Base-by-base conservation (phyloP, 805 yeast species). In the Nakazawaea holstii region DNA sequence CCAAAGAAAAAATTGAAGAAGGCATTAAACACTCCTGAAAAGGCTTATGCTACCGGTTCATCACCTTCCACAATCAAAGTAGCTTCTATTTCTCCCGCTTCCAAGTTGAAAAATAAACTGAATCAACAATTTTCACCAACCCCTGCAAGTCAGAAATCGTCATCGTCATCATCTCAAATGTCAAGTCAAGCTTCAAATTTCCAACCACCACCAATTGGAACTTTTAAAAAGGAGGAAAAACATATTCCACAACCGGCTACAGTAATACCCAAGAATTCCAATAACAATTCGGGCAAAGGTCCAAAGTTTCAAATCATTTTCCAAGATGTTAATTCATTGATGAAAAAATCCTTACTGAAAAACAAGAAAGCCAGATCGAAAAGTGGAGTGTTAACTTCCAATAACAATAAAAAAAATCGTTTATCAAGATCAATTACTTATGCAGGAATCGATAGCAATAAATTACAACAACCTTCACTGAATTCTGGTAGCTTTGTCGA, bases 321-420 rank as follows among this genome's bases (percentile, higher is more conserved):
- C 47, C 50, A 48, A 43, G 50, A 48, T 26, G 50, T 48, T n/a
- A 39, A 48, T 37, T 42, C 50, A 7, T 43, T 48, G 37, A 48
- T 43, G 47, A 37, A 38, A 27, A 43, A 43, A 39, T 35, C 43
- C 7, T 4, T 46, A 14, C 37, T 46, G 10, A 42, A 43, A 33
- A 43, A 30, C 20, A 43, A 43, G 33, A 39, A 35, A 33, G 24
- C 38, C 6, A 38, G 50, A 35, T 48, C 50, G 15, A 48, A 48
- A 20, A 48, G 50, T 39, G 47, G 47, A 5, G 29, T 48, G 5
- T 35, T 48, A 26, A 17, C 44, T 4, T 8, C 50, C 4, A 48
- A 48, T 30, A 43, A 48, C 32, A 48, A 28, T 20, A 48, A 43
- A 33, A 48, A 39, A 27, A 48, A 48, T 35, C 29, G 29, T 27